Evolutionary conservation across 495 filamentous ascomycete species (phyloP).

Genomic region (Clohesyomyces aquaticus): DNA sequence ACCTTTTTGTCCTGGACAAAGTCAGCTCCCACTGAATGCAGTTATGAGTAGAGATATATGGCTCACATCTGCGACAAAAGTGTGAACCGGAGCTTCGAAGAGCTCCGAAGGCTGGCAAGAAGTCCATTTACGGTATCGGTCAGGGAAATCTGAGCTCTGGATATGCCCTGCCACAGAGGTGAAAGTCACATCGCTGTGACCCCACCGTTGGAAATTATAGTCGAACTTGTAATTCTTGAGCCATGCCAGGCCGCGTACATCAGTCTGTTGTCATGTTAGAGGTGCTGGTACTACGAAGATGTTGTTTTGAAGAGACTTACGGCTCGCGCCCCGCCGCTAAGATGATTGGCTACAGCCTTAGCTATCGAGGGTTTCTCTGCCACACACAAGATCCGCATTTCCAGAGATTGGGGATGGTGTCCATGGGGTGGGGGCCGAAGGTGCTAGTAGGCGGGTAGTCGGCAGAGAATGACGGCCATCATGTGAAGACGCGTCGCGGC

Average conservation of each 20-base stretch:
- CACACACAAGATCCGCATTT: slow-evolving; percentile 76
- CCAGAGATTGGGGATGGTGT: background rate
- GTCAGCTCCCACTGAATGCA: slow-evolving; percentile 9
- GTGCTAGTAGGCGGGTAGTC: background rate
- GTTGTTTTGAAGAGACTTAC: slow-evolving; percentile 56
- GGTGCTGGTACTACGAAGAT: too few relatives aligned
- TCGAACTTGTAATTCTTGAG: slow-evolving; percentile 94
- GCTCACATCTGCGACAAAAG: slow-evolving; percentile 64
- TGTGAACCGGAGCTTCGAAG: slow-evolving; percentile 79
- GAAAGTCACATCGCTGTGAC: slow-evolving; percentile 82
- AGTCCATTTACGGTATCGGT: slow-evolving; percentile 73
- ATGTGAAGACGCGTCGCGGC: slow-evolving; percentile 35
- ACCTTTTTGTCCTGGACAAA: slow-evolving; percentile 68
- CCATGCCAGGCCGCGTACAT: slow-evolving; percentile 67
- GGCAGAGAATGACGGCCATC: background rate
- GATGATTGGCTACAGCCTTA: slow-evolving; percentile 86
- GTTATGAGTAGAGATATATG: background rate
- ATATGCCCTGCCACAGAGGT: slow-evolving; percentile 90
- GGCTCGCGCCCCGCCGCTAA: slow-evolving; percentile 70
- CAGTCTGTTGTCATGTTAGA: slow-evolving; percentile 53
- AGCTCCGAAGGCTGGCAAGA: slow-evolving; percentile 76
- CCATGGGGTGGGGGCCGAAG: slow-evolving; percentile 2
- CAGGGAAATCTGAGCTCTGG: slow-evolving; percentile 69
- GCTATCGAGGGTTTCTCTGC: slow-evolving; percentile 97
- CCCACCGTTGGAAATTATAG: slow-evolving; percentile 86